These are phyloP conservation scores for Lathyrus sativus DNA, from an alignment of 306 rosid species.

Conservation along the genomic window DNA sequence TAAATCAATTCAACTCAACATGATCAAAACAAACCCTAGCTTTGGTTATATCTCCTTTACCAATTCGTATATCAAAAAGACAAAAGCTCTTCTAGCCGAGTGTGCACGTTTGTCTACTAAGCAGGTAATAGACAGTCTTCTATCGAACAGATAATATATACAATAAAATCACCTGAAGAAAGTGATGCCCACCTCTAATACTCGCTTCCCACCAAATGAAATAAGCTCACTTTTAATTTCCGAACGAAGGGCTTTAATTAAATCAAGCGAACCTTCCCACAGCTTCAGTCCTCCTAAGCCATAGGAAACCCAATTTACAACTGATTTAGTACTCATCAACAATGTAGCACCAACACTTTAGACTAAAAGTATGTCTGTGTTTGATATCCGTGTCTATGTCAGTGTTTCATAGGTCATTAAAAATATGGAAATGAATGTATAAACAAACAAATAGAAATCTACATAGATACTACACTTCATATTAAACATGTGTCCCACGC, in stretches of 20 bases:
- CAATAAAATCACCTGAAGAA: conserved; percentile 41
- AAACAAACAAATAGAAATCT: neutral
- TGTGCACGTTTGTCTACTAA: neutral
- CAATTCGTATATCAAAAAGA: conserved; percentile 6
- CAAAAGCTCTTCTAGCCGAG: neutral
- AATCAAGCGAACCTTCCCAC: conserved; percentile 93
- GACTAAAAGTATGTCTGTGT: neutral
- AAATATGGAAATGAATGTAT: neutral
- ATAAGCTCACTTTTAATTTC: conserved; percentile 55
- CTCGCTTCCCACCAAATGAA: conserved; percentile 62
- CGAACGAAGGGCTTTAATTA: conserved; percentile 67
- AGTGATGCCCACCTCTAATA: conserved; percentile 75
- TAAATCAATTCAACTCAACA: too few relatives aligned
- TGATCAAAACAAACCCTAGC: neutral
- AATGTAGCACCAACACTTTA: neutral
- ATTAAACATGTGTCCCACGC: neutral
- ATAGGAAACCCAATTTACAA: conserved; percentile 29
- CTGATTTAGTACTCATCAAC: neutral
- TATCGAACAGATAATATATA: conserved; percentile 6
- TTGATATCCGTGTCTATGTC: neutral
- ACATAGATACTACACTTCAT: neutral
- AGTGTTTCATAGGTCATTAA: neutral
- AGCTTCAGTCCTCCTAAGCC: conserved; percentile 77
- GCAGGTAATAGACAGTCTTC: neutral
- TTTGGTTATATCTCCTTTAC: conserved; percentile 8